Evolutionary conservation across 352 stramenopile species (phyloP), one percentile per base, ranked within the genome.

Genomic region (Pseudoperonospora humuli): DNA sequence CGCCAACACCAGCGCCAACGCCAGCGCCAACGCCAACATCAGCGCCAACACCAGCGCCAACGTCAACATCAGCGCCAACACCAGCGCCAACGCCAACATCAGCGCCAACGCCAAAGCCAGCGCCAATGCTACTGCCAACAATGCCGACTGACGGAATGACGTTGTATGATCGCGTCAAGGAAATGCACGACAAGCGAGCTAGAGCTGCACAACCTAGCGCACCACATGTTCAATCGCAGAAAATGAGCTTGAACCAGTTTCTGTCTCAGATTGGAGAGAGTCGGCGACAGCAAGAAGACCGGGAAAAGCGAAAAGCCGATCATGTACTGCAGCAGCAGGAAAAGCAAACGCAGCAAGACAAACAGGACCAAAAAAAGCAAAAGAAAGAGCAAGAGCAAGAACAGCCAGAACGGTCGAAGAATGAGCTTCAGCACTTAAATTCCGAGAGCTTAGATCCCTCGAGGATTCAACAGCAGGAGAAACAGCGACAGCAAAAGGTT

Each of bases 91-190:
- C 21, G 5, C 7, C 31, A 19, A 38, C 18, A 38, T 11, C 26
- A 31, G 26, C 26, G 7, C 14, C 21, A 21, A 10, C 36, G 5
- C 21, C 21, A 41, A 14, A 20, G 20, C 21, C 5, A 29, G 14
- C 8, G 14, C 8, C 14, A 7, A n/a, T n/a, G n/a, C n/a, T n/a
- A n/a, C n/a, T n/a, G n/a, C n/a, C n/a, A n/a, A n/a, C n/a, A n/a
- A n/a, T n/a, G n/a, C n/a, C n/a, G n/a, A 26, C 10, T 13, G 52
- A 70, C 19, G 51, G 59, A 10, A 61, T 66, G 51, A 74, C 45
- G 54, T 33, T 79, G 5, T 71, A 77, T 48, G 70, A 79, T 27
- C 50, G 53, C 29, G 56, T 83, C 3, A 57, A 66, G 24, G 49
- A 52, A 21, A 67, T 75, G 66, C 66, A 75, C 32, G 67, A 75